Evolutionary conservation across 148 eudicot genomes (phyloP).

Genomic region (Arbutus unedo): DNA sequence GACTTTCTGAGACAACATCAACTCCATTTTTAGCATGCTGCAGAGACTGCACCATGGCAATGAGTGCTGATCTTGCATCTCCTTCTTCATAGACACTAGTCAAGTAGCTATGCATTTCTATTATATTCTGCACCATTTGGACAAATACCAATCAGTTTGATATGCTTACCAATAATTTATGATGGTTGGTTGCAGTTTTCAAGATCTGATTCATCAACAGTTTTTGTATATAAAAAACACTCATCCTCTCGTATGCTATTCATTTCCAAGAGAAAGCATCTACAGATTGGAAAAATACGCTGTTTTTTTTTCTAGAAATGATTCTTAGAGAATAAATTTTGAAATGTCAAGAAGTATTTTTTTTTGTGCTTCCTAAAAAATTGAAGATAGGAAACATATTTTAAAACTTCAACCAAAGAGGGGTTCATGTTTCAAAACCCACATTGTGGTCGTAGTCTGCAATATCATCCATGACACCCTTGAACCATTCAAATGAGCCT

Average conservation of each 20-base stretch:
- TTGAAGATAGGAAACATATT: background rate
- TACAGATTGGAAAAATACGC: background rate
- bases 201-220: background rate
- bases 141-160: slow-evolving; percentile 5
- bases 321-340: background rate
- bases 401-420: background rate
- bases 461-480: slow-evolving; percentile 86
- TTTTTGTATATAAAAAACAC: background rate
- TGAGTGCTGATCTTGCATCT: slow-evolving; percentile 96
- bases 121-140: slow-evolving; percentile 50
- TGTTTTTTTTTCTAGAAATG: background rate
- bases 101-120: slow-evolving; percentile 95
- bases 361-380: background rate
- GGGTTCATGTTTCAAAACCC: slow-evolving; percentile 12
- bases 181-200: background rate
- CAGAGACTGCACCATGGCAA: slow-evolving; percentile 84
- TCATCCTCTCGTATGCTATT: background rate
- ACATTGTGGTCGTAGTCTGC: slow-evolving; percentile 66
- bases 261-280: background rate
- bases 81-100: slow-evolving; percentile 98
- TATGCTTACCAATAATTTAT: background rate
- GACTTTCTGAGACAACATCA: slow-evolving; percentile 87
- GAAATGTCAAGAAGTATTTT: background rate
- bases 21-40: slow-evolving; percentile 97
- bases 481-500: slow-evolving; percentile 88